A percentile compares a stretch with the other conserved stretches of the same genome.
These are phyloP conservation scores for Jasminum sambac DNA, from an alignment of 257 asterid genomes.

Conservation along the genomic window DNA sequence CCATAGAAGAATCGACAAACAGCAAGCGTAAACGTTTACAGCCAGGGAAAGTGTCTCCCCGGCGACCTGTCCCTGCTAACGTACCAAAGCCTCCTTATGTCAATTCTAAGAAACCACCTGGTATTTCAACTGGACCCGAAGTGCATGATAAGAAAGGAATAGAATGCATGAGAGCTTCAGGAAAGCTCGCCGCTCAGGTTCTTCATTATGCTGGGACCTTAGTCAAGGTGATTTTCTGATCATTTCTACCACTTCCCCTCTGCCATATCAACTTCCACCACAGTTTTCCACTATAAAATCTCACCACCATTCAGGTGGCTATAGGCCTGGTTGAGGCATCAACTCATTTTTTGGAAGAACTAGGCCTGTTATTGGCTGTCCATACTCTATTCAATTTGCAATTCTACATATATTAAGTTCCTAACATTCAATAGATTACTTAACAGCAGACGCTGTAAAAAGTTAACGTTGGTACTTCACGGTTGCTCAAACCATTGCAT, in stretches of 20 bases:
- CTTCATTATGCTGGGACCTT: slow-evolving; percentile 93
- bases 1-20: slow-evolving; percentile 44
- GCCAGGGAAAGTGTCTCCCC: slow-evolving; percentile 87
- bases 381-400: slow-evolving; percentile 3
- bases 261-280: neutral
- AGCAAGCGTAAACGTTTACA: slow-evolving; percentile 55
- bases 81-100: slow-evolving; percentile 84
- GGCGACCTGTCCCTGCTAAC: slow-evolving; percentile 75
- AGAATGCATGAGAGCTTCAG: slow-evolving; percentile 94
- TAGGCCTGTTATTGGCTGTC: slow-evolving; percentile 4
- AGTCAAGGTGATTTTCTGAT: slow-evolving; percentile 64
- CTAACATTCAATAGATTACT: neutral
- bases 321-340: slow-evolving; percentile 15
- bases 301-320: slow-evolving; percentile 18
- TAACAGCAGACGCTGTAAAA: neutral
- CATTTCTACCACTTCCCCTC: slow-evolving; percentile 3
- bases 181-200: slow-evolving; percentile 93
- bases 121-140: slow-evolving; percentile 64
- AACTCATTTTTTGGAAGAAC: slow-evolving; percentile 6
- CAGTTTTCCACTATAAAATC: neutral
- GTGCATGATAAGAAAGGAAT: slow-evolving; percentile 84
- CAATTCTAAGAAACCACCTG: slow-evolving; percentile 72
- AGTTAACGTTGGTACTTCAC: slow-evolving; percentile 6
- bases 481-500: slow-evolving; percentile 8
- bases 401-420: slow-evolving; percentile 1